A percentile compares a stretch with the other conserved stretches of the same genome.
Evolutionary conservation across 1,284 basidiomycete genomes (phyloP).

Genomic region (Peniophora sp.): DNA sequence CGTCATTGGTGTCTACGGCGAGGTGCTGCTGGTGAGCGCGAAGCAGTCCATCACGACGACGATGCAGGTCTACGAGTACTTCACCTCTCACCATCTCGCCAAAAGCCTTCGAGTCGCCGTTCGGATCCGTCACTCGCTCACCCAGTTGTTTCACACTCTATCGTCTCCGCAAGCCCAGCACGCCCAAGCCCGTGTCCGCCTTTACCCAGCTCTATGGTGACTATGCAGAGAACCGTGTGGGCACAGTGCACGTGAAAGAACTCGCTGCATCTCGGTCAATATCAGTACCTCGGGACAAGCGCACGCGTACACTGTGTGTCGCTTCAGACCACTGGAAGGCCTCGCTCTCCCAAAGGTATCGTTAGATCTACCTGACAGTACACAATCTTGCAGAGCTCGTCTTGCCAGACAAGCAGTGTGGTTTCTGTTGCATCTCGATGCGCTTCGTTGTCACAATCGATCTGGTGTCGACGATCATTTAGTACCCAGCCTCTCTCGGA

Average conservation of each 20-base stretch:
- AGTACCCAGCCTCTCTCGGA: slow-evolving; percentile 89
- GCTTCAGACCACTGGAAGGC: slow-evolving; percentile 93
- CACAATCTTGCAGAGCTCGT: slow-evolving; percentile 94
- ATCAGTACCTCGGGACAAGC: slow-evolving; percentile 98
- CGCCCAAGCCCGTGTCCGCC: slow-evolving; percentile 82
- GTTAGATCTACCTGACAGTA: slow-evolving; percentile 99
- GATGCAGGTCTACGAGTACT: slow-evolving; percentile 99
- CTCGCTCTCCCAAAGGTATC: slow-evolving; percentile 91
- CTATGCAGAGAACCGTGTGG: slow-evolving; percentile 94
- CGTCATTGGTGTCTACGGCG: slow-evolving; percentile 87
- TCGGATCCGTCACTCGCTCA: slow-evolving; percentile 98
- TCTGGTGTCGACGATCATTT: slow-evolving; percentile 78
- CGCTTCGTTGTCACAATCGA: slow-evolving; percentile 97
- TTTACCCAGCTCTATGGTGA: slow-evolving; percentile 87
- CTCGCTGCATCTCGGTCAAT: slow-evolving; percentile 92
- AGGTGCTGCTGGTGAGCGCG: slow-evolving; percentile 84
- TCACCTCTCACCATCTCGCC: slow-evolving; percentile 94
- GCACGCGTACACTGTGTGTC: slow-evolving; percentile 84
- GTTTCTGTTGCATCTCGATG: slow-evolving; percentile 99
- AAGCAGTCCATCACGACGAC: slow-evolving; percentile 94
- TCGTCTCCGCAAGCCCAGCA: slow-evolving; percentile 88
- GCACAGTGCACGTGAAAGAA: slow-evolving; percentile 99
- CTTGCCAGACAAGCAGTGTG: slow-evolving; percentile 89
- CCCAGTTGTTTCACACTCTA: slow-evolving; percentile 97
- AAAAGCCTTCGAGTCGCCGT: slow-evolving; percentile 97